Base-by-base conservation (phyloP, 2,329 filamentous ascomycete species). In the Fusarium burgessii region DNA sequence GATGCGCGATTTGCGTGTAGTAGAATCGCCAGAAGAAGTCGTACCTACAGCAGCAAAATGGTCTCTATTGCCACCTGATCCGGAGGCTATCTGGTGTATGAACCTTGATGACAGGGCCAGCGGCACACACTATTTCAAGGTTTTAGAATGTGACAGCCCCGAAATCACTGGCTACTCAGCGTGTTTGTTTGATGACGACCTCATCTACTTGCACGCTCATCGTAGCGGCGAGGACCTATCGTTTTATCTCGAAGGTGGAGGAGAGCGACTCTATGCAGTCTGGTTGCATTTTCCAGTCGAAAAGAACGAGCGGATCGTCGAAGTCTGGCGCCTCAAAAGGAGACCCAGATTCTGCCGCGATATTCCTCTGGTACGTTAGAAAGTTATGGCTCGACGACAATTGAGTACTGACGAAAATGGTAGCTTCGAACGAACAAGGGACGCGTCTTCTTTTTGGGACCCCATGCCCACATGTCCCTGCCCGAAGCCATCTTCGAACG, bases 381-480 rank as follows among this genome's bases (percentile, higher is more conserved):
- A 36, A 33, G 15, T 27, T 3, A 9, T 11, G 29, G 6, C 12
- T 17, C 9, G 11, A n/a, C 1, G 5, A 3, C 3, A 8, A 14
- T 10, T 12, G 6, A 6, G 12, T 20, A 18, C 55, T 66, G 2
- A 66, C 7, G 14, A 17, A 12, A 5, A 15, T 3, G 4, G 41
- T 41, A 67, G 64, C 43, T 67, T 11, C 56, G 62, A 20, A 67
- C 64, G 17, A 67, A 38, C 15, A 62, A 56, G 29, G 58, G 49
- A 15, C 62, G 56, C 8, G 49, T 67, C 20, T 54, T 67, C 7
- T 18, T 43, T n/a, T 15, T 67, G 11, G 61, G 62, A n/a, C 40
- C 61, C 13, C 41, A 66, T 7, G 15, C 14, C n/a, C 13, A 13
- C 8, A n/a, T 32, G n/a, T 17, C n/a, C 17, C 32, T 10, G 2